Evolutionary conservation across 192 early-diverging fungal species (phyloP).

Genomic region (Entomortierella parvispora): DNA sequence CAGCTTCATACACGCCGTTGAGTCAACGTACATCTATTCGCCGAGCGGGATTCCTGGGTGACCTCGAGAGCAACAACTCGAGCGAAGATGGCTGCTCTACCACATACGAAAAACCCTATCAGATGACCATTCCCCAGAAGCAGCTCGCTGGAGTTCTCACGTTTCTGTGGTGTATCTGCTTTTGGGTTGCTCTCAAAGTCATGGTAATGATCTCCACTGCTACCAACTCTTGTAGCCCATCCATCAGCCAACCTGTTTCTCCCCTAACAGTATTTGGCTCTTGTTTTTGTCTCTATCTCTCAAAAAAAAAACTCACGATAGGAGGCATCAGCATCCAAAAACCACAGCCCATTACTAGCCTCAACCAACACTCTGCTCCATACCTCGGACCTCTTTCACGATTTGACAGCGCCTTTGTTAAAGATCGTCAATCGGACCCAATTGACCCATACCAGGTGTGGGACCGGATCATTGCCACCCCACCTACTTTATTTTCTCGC

Average conservation of each 20-base stretch:
- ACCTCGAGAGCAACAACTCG: constrained; percentile 7
- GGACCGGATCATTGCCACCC: constrained; percentile 12
- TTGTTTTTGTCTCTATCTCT: constrained; percentile 3
- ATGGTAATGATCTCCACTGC: constrained; percentile 4
- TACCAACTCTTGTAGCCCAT: background rate
- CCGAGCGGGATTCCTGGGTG: background rate
- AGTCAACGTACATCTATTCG: constrained; percentile 1
- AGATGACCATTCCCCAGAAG: constrained; percentile 6
- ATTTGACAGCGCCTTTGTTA: constrained; percentile 17
- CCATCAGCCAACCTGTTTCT: background rate
- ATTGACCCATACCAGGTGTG: constrained; percentile 16
- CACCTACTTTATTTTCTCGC: constrained; percentile 32
- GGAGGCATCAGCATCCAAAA: constrained; percentile 4
- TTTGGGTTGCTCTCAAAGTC: constrained; percentile 10
- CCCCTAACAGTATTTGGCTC: background rate
- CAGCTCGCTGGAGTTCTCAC: constrained; percentile 18
- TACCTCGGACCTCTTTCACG: constrained; percentile 22
- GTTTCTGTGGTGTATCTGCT: constrained; percentile 14
- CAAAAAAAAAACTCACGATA: background rate
- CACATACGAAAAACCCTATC: constrained; percentile 2
- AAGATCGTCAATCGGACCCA: constrained; percentile 13
- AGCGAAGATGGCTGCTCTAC: background rate
- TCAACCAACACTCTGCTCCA: constrained; percentile 18
- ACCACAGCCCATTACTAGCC: constrained; percentile 9
- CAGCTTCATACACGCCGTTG: constrained; percentile 10